Evolutionary conservation across 169 alveolate species (phyloP).

Genomic region (Cryptosporidium parvum): DNA sequence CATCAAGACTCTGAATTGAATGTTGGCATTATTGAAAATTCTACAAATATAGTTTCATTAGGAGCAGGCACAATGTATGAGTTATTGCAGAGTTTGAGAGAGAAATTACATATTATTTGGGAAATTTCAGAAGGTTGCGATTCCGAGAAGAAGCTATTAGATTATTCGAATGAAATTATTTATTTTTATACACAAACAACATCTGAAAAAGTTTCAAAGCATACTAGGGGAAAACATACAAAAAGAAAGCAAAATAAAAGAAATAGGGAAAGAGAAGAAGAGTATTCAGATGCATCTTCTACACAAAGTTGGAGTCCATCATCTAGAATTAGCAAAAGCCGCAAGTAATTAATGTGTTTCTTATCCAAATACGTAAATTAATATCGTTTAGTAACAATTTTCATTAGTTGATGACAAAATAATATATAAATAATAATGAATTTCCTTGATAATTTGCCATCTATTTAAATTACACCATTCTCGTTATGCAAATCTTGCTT

Average conservation of each 20-base stretch:
- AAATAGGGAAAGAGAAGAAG: constrained; percentile 10
- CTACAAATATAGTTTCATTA: constrained; percentile 20
- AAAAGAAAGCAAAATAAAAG: constrained; percentile 31
- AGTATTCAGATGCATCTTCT: constrained; percentile 39
- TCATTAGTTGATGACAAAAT: neutral
- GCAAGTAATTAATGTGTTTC: neutral
- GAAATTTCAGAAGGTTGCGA: constrained; percentile 6
- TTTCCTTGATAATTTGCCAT: neutral
- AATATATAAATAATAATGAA: neutral
- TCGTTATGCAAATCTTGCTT: neutral
- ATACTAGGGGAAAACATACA: neutral
- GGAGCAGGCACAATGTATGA: constrained; percentile 17
- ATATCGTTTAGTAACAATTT: neutral
- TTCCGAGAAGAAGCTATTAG: neutral
- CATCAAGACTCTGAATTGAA: constrained; percentile 31
- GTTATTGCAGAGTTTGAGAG: constrained; percentile 17
- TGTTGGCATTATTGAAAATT: neutral
- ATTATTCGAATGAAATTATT: constrained; percentile 26
- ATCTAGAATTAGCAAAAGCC: neutral
- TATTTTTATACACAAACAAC: constrained; percentile 42
- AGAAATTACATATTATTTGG: constrained; percentile 27
- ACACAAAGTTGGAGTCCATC: constrained; percentile 66
- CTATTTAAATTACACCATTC: too few species aligned
- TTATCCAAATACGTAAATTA: neutral
- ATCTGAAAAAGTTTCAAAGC: constrained; percentile 26